Base-by-base conservation (phyloP, 148 eudicot species). In the Drosera capensis region DNA sequence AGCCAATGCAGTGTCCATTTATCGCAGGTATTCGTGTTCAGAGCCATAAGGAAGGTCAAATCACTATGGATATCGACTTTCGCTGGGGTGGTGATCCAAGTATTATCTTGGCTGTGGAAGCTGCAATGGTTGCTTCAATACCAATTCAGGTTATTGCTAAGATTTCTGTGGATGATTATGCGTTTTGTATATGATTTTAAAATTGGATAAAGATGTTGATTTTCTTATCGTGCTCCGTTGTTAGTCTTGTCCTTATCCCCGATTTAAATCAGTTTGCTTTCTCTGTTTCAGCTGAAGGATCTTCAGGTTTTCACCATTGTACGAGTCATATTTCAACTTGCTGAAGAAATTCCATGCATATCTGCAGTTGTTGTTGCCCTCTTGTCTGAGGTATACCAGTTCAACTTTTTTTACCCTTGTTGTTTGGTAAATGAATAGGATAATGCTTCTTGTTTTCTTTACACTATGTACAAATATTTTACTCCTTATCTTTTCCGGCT, bases 11-110 rank as follows among this genome's bases (percentile, higher is more conserved):
- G n/a, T n/a, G n/a, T n/a, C 39, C 18, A 23, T 31, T 45, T 20
- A 17, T 35, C 66, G 71, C 75, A 90, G 97, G 97, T 48, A 80
- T 90, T 43, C 92, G 93, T 66, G 95, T 90, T 62, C 97, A 90
- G 68, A 90, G 93, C 73, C 81, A 78, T 45, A 74, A 84, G 68
- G 59, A 78, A 64, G 70, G 85, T 59, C 97, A 84, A 70, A 73
- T 90, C 43, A 84, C 72, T 21, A 90, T 90, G 97, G 97, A 90
- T 57, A 75, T 90, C 49, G 95, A 90, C 69, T 63, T 90, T 42
- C 72, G 83, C 34, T 90, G 97, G 97, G 97, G 97, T 49, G 97
- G 97, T 48, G 79, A 90, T 56, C 93, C 95, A 21, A 85, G 67
- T 64, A 90, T 90, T 35, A 46, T 90, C 20, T 57, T 90, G 51